Base-by-base conservation (phyloP, 805 yeast genomes). In the Hanseniaspora jakobsenii region DNA sequence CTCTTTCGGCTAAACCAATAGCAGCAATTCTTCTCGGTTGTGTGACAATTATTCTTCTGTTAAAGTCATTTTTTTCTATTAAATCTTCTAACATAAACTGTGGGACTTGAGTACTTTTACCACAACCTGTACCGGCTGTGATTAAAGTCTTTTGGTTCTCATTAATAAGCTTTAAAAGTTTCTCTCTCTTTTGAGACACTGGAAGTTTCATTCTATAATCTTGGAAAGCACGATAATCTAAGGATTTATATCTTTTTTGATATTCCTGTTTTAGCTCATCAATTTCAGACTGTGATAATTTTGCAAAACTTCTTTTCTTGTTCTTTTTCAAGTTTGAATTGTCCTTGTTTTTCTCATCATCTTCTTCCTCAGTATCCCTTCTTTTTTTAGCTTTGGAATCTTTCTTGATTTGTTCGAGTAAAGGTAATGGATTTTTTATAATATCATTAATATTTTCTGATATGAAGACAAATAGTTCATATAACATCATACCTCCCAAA, bases 101-200 rank as follows among this genome's bases (percentile, higher is more conserved):
- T 5, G 85, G 95, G 4, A 84, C 75, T 58, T 89, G 98, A 0
- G 98, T 89, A 1, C 95, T 84, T 56, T 89, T 89, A 52, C 97
- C 97, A 1, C 96, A 87, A 53, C 97, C 97, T 0, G 97, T 89
- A 59, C 91, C 98, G 58, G 97, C 98, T 2, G 97, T 89, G 29
- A 89, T 72, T 27, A 89, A 63, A 7, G 82, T 76, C 4, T 85
- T 81, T 50, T 74, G 74, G 55, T 81, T 72, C 0, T 65, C 49
- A 23, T 68, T 66, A 3, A 89, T 74, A 3, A 76, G 62, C 0
- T 71, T 53, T 2, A 82, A 68, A 31, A 89, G 66, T 5, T 72
- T 67, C 0, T 70, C 61, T 43, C 66, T 69, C 55, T 78, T 81
- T 12, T 65, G 58, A 94, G 94, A 89, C 0, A 97, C 97, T 0